A percentile compares a stretch with the other conserved stretches of the same genome.
Evolutionary conservation across 768 basidiomycete genomes (phyloP).

Genomic region (Amanita phalloides): DNA sequence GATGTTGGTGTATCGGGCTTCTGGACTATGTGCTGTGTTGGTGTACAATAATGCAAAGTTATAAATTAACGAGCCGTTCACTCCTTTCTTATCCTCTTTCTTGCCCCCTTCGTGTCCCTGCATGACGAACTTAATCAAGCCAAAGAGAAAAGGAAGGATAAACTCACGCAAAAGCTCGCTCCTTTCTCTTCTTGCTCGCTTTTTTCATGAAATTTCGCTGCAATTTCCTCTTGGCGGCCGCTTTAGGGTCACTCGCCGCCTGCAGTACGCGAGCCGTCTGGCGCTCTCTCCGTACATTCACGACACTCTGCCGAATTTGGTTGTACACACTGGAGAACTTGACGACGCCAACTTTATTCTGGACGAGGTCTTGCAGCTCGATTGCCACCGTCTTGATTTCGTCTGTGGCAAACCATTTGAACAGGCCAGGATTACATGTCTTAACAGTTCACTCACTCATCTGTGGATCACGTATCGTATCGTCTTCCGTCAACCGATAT

Average conservation of each 20-base stretch:
- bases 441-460: constrained; percentile 51
- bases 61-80: constrained; percentile 10
- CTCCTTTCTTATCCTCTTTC: constrained; percentile 33
- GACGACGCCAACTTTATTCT: constrained; percentile 79
- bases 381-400: constrained; percentile 72
- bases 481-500: constrained; percentile 82
- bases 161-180: constrained; percentile 46
- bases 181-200: constrained; percentile 77
- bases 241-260: constrained; percentile 62
- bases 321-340: constrained; percentile 75
- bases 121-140: neutral
- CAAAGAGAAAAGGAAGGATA: neutral
- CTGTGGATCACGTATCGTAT: constrained; percentile 64
- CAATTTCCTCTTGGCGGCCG: constrained; percentile 63
- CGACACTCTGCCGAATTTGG: constrained; percentile 61
- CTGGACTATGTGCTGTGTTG: neutral
- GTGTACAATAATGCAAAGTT: constrained; percentile 1
- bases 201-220: constrained; percentile 71
- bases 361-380: constrained; percentile 84
- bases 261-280: constrained; percentile 50
- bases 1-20: neutral
- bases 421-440: neutral
- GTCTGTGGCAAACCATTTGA: constrained; percentile 32
- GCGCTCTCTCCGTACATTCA: constrained; percentile 60
- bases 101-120: constrained; percentile 39